Base-by-base conservation (phyloP, 1,139 yeast species). In the Candida tropicalis region DNA sequence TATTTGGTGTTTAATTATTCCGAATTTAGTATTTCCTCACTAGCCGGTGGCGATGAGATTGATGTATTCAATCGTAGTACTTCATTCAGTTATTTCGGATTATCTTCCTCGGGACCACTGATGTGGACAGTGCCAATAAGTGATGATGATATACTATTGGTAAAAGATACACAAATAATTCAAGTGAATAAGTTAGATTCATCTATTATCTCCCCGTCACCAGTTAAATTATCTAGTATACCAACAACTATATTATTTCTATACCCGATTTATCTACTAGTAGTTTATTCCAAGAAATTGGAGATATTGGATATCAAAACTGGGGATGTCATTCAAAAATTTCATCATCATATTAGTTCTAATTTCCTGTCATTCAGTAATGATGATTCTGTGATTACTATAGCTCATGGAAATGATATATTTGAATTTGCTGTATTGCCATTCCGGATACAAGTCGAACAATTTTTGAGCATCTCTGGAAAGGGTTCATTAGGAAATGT, bases 211-310 rank as follows among this genome's bases (percentile, higher is more conserved):
- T 42, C 43, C 4, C 55, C 57, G 5, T 57, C 66, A 12, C 57
- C 53, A 7, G 53, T 65, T 1, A 62, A 61, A 35, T 55, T 74
- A 43, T 42, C 54, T 2, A 49, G 62, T 1, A 63, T 10, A 73
- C 79, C 77, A 3, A 49, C 55, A 12, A 57, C 51, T 28, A 60
- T 73, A 3, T 54, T 65, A 8, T 64, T 61, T 35, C 58, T 78
- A 39, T 55, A 62, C 34, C 86, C 87, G 1, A 55, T 65, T 1
- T 81, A 80, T 50, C 48, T 80, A 11, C 49, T 79, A n/a, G 51
- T 68, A 1, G 54, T 72, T 2, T 67, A 68, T 39, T 55, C 62
- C 32, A 73, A 73, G 43, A 67, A 62, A 39, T 52, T 81, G 1
- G 82, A 78, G 43, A 51, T 81, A 0, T 46, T 74, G 11, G 82